Base-by-base conservation (phyloP, 352 stramenopile genomes). In the Globisporangium uncinulatum region DNA sequence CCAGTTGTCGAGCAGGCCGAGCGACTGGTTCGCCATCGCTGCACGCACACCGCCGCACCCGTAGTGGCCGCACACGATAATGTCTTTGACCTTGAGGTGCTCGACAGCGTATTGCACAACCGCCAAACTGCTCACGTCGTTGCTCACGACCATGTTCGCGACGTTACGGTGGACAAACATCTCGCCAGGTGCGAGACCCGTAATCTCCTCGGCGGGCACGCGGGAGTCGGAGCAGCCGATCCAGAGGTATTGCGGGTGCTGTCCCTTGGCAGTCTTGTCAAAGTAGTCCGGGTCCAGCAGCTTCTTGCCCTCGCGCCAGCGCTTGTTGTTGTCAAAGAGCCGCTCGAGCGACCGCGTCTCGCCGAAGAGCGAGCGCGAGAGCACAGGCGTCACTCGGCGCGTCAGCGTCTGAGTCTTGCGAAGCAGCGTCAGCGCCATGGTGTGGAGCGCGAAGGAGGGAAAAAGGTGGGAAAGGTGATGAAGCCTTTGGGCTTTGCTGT, bases 121-220 rank as follows among this genome's bases (percentile, higher is more conserved):
- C 7, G 74, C 76, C 10, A 85, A 61, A 41, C 73, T 79, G 74
- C 71, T 89, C 48, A 91, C 71, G 59, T 89, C 75, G 61, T 85
- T 86, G 53, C 59, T 69, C n/a, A 85, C 75, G 45, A 88, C 78
- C 29, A 89, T 58, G 65, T 96, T 95, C 15, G 84, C 85, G 13
- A 95, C 70, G 62, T 97, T 97, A 50, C 90, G 86, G 63, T 96
- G 85, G 48, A 97, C 86, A 61, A 97, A 97, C 57, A 97, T 72
- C 62, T 94, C 76, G 34, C 90, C 90, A 6, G 80, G 76, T 11
- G 87, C 60, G 15, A 90, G 71, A 0, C 87, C 86, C 67, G 90
- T 91, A 49, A 97, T 92, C 62, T 93, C 80, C 42, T 97, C 83
- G 7, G 87, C 81, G 0, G 82, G 79, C 9, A 97, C 87, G 39